Evolutionary conservation across 495 filamentous ascomycete species (phyloP).

Genomic region (Aspergillus hancockii): DNA sequence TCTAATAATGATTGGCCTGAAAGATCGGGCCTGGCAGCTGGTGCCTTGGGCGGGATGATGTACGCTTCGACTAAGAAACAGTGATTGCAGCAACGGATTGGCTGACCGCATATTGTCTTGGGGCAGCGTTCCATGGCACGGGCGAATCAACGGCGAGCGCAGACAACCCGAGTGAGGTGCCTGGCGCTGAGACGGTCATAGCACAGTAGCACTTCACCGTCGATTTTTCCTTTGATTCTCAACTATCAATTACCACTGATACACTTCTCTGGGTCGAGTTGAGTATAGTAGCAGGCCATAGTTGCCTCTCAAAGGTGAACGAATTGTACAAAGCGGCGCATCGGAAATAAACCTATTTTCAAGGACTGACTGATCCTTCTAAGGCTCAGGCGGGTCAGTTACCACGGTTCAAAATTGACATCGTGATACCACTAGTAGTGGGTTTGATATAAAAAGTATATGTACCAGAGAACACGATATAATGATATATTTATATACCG

Average conservation of each 20-base stretch:
- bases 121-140: slow-evolving; percentile 10
- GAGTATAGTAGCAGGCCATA: neutral
- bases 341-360: neutral
- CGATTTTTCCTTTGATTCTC: neutral
- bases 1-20: slow-evolving; percentile 19
- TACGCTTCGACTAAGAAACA: slow-evolving; percentile 19
- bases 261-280: too few species aligned
- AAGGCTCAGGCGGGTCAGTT: neutral
- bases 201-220: too few species aligned
- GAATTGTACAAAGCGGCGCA: neutral
- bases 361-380: neutral
- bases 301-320: neutral
- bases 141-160: slow-evolving; percentile 20
- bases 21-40: slow-evolving; percentile 33
- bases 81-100: slow-evolving; percentile 26
- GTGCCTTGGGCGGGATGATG: slow-evolving; percentile 40
- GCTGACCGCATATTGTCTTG: slow-evolving; percentile 22
- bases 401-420: slow-evolving; percentile 7
- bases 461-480: neutral
- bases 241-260: neutral
- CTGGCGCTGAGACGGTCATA: slow-evolving; percentile 13
- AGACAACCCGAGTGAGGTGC: slow-evolving; percentile 16
- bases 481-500: neutral
- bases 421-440: slow-evolving; percentile 20
- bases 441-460: slow-evolving; percentile 19